Percentiles rank a stretch among this genome's conserved stretches.
Evolutionary conservation across 352 stramenopile species (phyloP).

Genomic region (Pythium guiyangense): DNA sequence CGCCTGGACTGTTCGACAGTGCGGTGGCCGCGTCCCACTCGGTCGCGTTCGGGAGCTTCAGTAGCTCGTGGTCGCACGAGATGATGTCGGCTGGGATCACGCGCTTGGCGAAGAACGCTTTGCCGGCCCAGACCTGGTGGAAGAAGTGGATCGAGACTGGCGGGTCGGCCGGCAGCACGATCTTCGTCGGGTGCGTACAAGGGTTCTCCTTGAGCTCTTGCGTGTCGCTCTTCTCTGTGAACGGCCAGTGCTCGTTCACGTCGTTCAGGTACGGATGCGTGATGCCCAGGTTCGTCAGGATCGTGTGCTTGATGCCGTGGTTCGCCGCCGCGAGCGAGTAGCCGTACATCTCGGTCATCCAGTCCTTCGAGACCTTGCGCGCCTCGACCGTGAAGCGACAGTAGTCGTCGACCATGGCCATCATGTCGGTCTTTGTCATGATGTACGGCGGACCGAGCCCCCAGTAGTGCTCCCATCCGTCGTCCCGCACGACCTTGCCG

Average conservation of each 20-base stretch:
- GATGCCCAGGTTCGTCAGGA: constrained; percentile 37
- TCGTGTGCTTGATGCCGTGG: constrained; percentile 50
- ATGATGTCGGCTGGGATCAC: constrained; percentile 16
- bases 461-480: constrained; percentile 22
- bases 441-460: constrained; percentile 19
- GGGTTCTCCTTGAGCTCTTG: constrained; percentile 21
- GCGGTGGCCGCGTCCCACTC: too few relatives aligned
- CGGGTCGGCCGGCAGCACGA: constrained; percentile 33
- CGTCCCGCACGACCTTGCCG: constrained; percentile 1
- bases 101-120: constrained; percentile 44
- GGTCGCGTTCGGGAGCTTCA: too few relatives aligned
- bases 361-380: constrained; percentile 20
- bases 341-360: constrained; percentile 63
- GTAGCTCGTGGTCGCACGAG: constrained; percentile 9
- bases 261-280: constrained; percentile 32
- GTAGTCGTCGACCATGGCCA: constrained; percentile 33
- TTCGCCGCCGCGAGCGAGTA: constrained; percentile 44
- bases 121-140: too few relatives aligned
- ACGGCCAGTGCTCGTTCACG: constrained; percentile 39
- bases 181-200: constrained; percentile 19
- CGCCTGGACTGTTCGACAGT: too few relatives aligned
- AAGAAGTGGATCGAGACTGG: too few relatives aligned
- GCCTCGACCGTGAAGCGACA: constrained; percentile 15
- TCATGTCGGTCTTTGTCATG: too few relatives aligned
- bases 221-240: constrained; percentile 12